Percentiles rank a stretch among this genome's conserved stretches.
These are phyloP conservation scores for Pleurotus tuber-regium DNA, from an alignment of 768 basidiomycete species.

Conservation along the genomic window DNA sequence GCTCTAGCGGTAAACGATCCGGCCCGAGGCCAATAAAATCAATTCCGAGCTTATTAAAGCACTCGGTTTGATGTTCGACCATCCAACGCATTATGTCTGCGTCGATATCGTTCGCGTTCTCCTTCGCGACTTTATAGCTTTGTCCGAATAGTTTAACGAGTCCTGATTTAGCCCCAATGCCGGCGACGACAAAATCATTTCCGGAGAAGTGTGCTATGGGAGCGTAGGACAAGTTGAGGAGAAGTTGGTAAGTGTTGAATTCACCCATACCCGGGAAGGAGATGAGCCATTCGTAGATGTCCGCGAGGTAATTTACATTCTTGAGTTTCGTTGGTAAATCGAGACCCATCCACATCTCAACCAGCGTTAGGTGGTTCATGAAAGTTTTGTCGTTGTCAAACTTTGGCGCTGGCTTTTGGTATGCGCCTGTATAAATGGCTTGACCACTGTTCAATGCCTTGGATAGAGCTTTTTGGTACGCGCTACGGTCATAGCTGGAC, in stretches of 20 bases:
- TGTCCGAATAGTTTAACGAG: constrained; percentile 65
- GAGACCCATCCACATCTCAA: constrained; percentile 58
- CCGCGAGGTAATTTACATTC: constrained; percentile 52
- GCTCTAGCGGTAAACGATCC: constrained; percentile 46
- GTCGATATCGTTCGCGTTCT: constrained; percentile 37
- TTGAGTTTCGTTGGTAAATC: constrained; percentile 48
- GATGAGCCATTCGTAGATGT: constrained; percentile 59
- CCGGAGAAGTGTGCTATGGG: constrained; percentile 57
- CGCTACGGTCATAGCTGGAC: constrained; percentile 48
- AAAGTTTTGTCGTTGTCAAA: constrained; percentile 45
- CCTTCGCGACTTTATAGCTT: constrained; percentile 29
- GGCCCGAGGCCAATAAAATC: constrained; percentile 51
- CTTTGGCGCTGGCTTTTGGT: constrained; percentile 67
- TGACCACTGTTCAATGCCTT: constrained; percentile 32
- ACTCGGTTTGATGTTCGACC: constrained; percentile 51
- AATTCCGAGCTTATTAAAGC: constrained; percentile 60
- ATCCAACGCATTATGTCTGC: constrained; percentile 65
- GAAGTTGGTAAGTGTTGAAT: constrained; percentile 70
- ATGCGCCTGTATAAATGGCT: constrained; percentile 67
- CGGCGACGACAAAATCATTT: constrained; percentile 68
- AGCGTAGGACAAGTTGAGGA: constrained; percentile 59
- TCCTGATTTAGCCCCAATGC: constrained; percentile 65
- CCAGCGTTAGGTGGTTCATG: constrained; percentile 61
- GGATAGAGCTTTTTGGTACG: constrained; percentile 54
- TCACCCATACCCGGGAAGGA: constrained; percentile 72